Percentiles rank a stretch among this genome's conserved stretches.
Conservation (phyloP, 163 green algal genomes). For the Scenedesmus sp. region DNA sequence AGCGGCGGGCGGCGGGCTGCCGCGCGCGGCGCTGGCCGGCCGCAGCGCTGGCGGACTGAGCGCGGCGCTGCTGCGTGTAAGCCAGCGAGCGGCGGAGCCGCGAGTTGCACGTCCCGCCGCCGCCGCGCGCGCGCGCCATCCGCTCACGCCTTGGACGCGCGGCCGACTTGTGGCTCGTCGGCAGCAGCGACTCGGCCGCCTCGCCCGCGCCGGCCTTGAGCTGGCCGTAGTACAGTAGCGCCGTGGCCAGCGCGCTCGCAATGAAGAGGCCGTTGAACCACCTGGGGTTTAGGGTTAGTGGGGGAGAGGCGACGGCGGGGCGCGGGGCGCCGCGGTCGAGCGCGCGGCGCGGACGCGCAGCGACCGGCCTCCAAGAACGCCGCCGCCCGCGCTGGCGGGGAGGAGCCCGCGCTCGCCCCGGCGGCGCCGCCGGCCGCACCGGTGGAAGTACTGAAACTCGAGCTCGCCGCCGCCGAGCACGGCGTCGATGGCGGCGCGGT, state of each 20-base stretch:
- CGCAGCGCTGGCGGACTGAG: too few relatives aligned
- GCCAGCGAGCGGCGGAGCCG: too few relatives aligned
- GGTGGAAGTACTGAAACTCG: constrained; percentile 93
- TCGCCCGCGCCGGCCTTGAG: constrained; percentile 39
- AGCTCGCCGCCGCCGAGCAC: constrained; percentile 89
- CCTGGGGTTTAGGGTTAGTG: too few relatives aligned
- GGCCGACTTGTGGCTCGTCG: constrained; percentile 23
- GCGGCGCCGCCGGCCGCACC: constrained; percentile 28
- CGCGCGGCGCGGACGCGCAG: too few relatives aligned
- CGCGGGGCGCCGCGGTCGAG: too few relatives aligned
- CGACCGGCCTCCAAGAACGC: too few relatives aligned
- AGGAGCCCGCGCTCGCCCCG: too few relatives aligned
- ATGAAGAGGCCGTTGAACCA: constrained; percentile 95
- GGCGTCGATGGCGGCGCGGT: constrained; percentile 60
- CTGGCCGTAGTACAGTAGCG: constrained; percentile 71
- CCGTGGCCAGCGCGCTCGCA: constrained; percentile 67
- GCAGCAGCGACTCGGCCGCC: constrained; percentile 29
- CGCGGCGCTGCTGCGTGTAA: too few relatives aligned
- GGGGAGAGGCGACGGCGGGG: too few relatives aligned
- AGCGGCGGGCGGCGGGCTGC: background rate
- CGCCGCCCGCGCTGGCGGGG: too few relatives aligned
- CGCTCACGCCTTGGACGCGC: constrained; percentile 35
- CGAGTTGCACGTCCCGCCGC: too few relatives aligned
- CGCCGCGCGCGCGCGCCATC: too few relatives aligned
- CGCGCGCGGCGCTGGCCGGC: background rate